A percentile compares a stretch with the other conserved stretches of the same genome.
Conservation (phyloP, 2,329 filamentous ascomycete species). For the Aspergillus pseudoglaucus region DNA sequence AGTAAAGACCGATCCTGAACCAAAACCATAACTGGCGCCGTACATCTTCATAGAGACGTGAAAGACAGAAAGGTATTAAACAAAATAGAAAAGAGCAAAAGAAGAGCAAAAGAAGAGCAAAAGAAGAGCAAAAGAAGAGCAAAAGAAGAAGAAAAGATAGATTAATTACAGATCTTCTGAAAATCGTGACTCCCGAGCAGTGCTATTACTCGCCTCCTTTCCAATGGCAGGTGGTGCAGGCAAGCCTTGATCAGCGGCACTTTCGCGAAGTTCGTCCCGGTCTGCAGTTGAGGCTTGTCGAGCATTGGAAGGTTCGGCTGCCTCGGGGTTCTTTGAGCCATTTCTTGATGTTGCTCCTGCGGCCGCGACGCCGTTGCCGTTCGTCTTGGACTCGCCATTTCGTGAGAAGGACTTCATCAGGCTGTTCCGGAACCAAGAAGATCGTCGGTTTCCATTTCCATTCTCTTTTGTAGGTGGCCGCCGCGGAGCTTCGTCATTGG, state of each 20-base stretch:
- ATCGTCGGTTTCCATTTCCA: conserved; percentile 12
- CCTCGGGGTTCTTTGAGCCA: conserved; percentile 3
- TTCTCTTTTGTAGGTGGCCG: conserved; percentile 9
- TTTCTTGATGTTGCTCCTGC: conserved; percentile 1
- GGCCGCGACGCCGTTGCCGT: conserved; percentile 11
- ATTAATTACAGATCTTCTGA: conserved; percentile 28
- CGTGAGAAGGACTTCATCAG: conserved; percentile 22
- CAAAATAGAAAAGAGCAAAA: neutral
- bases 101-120: neutral
- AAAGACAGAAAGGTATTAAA: neutral
- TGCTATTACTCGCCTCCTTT: conserved; percentile 19
- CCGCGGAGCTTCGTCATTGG: conserved; percentile 9
- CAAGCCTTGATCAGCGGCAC: conserved; percentile 24
- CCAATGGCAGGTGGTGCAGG: conserved; percentile 21
- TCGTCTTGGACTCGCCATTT: conserved; percentile 14
- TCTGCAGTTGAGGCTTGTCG: conserved; percentile 11
- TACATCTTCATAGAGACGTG: neutral
- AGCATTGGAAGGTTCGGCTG: conserved; percentile 7
- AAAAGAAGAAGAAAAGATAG: neutral
- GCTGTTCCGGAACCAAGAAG: conserved; percentile 20
- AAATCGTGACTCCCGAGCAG: conserved; percentile 29
- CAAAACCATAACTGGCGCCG: neutral
- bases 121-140: neutral
- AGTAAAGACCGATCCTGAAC: no score
- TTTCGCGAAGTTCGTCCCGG: conserved; percentile 20